Base-by-base conservation (phyloP, 768 basidiomycete species). In the Tylopilus plumbeoviolaceoides region DNA sequence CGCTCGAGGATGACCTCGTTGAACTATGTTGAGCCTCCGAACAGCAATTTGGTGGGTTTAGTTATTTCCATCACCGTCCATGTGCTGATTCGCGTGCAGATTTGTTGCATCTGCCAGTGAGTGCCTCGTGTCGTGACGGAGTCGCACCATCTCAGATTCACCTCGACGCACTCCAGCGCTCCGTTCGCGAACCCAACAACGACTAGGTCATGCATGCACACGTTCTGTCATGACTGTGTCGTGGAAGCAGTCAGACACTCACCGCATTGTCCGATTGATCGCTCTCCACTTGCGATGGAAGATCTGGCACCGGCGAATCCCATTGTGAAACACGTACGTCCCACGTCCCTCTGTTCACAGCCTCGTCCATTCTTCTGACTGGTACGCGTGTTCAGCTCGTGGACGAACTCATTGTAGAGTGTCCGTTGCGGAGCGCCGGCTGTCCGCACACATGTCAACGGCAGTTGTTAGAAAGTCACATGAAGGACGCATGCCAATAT, bases 151-250 rank as follows among this genome's bases (percentile, higher is more conserved):
- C 56, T 38, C 30, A 48, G 53, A 53, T 57, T 52, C 53, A 46
- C 46, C 21, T 38, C 28, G 44, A 49, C 46, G 18, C 27, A 20
- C 45, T 15, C 30, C 62, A 87, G 85, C 21, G 75, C 77, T 50
- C 89, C 91, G 3, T 93, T 94, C 63, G 71, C 82, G 8, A 80
- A 91, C 28, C 93, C 92, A 10, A 78, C 78, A 1, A 88, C 87
- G 0, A 85, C 89, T 0, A 77, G 70, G 38, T 81, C 85, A 8
- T 95, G 93, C 60, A 75, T 80, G 54, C 93, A 92, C 65, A 95
- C 91, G 0, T 95, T 95, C 67, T 95, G 93, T 67, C 70, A 71
- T n/a, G 84, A 82, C 28, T 95, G 93, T 63, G 89, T 94, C 54
- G 60, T 72, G n/a, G 74, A 76, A 46, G 88, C 92, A 0, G 76